Evolutionary conservation across 768 basidiomycete species (phyloP), one percentile per base, ranked within the genome.

Genomic region (Tulasnella calospora): DNA sequence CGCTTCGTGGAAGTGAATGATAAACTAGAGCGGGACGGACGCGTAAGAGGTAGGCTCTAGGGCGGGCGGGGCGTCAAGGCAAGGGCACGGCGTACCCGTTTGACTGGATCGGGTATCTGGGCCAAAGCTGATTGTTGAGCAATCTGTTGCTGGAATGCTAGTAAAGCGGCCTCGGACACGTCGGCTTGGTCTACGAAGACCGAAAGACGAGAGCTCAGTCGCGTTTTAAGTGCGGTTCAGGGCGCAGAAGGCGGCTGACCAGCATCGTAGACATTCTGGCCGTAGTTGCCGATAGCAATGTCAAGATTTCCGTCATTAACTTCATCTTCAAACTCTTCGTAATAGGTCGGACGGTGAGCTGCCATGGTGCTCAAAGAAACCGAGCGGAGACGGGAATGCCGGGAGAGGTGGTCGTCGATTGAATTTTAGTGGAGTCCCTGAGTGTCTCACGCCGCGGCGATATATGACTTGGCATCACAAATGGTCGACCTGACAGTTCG

Each of bases 1-100:
- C 30, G 96, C 93, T 88, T 97, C 90, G 83, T 97, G 94, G 84
- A 99, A 98, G 82, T 94, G 94, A 8, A 97, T 90, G 82, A 99
- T 92, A 86, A 98, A 99, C 94, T 97, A 80, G 27, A 72, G 80
- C n/a, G 44, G 21, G n/a, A 70, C 80, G 81, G 38, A 38, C 44
- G 44, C 19, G 44, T 78, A 46, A 35, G 67, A 51, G 35, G 40
- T 80, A 69, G 72, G 46, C 13, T 46, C 13, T 19, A 19, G 19
- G 13, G 44, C 3, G 3, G n/a, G n/a, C n/a, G n/a, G 21, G 47
- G 47, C 23, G 17, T 51, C 21, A 27, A 30, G 30, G 47, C 46
- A 33, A 57, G 51, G 38, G 38, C 89, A 17, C 35, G 40, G 77
- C 81, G 84, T 82, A 94, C 94, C 80, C 90, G 90, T 87, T 95